These are phyloP conservation scores for Aspergillus oerlinghausenensis DNA, from an alignment of 2,329 filamentous ascomycete species.

Conservation along the genomic window DNA sequence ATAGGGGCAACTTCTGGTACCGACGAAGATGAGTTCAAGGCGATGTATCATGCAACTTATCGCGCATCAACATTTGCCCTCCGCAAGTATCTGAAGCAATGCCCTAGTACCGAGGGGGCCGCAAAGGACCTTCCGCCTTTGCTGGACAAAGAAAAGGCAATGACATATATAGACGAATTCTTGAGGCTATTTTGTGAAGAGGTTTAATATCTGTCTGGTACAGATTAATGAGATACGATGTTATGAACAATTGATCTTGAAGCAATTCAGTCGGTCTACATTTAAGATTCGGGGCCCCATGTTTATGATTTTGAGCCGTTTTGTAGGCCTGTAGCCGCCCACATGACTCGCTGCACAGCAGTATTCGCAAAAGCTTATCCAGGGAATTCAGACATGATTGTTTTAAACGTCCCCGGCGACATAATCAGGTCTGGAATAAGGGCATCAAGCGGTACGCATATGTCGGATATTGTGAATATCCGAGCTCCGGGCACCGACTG, in stretches of 20 bases:
- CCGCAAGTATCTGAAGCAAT: conserved; percentile 34
- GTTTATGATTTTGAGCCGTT: not conserved
- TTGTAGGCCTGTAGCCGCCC: not conserved
- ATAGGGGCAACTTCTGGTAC: conserved; percentile 9
- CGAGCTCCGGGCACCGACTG: conserved; percentile 13
- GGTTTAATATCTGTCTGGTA: conserved; percentile 20
- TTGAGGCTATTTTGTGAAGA: conserved; percentile 40
- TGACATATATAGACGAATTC: conserved; percentile 39
- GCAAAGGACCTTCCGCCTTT: conserved; percentile 15
- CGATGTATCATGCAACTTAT: conserved; percentile 43
- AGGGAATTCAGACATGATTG: too few species aligned
- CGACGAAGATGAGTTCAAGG: conserved; percentile 40
- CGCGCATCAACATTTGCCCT: conserved; percentile 40
- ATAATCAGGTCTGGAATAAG: not conserved
- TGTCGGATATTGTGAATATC: conserved; percentile 14
- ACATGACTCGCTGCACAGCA: too few species aligned
- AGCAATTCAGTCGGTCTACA: not conserved
- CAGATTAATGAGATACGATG: conserved; percentile 16
- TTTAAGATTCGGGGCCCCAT: not conserved
- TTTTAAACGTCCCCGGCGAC: too few species aligned
- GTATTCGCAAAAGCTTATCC: not conserved
- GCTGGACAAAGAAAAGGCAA: conserved; percentile 37
- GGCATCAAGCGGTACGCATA: not conserved
- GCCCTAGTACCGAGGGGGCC: not conserved
- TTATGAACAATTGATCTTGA: conserved; percentile 11